phyloP scores from a whole-genome alignment of 176 grass and related monocot genomes.

The Carex parvula region DNA sequence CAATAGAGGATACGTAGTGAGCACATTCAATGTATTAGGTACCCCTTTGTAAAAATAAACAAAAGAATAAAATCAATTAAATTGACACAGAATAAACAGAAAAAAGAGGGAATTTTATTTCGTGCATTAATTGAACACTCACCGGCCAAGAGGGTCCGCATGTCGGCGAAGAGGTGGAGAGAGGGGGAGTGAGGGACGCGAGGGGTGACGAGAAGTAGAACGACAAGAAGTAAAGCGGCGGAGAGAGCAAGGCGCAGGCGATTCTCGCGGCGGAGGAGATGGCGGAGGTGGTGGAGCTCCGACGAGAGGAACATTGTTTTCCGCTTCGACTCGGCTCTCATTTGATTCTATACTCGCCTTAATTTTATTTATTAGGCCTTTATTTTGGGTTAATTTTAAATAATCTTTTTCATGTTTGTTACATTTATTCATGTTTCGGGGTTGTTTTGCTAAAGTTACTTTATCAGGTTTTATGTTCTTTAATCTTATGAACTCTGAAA shows the following conservation, averaged over 20 bases:
- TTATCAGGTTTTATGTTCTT: no score
- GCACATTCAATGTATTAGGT: constrained; percentile 91
- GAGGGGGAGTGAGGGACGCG: constrained; percentile 69
- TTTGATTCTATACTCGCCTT: constrained; percentile 34
- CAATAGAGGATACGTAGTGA: constrained; percentile 78
- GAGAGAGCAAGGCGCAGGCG: constrained; percentile 30
- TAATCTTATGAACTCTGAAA: no score
- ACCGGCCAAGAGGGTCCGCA: constrained; percentile 78
- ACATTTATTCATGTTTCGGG: not conserved
- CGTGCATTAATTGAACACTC: not conserved
- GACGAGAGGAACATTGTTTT: constrained; percentile 26
- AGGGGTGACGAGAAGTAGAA: constrained; percentile 77
- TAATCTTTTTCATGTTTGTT: not conserved
- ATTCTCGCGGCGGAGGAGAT: constrained; percentile 44
- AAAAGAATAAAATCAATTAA: not conserved
- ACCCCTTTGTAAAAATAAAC: constrained; percentile 39
- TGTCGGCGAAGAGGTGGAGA: constrained; percentile 95
- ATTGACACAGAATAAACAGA: not conserved
- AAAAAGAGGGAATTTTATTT: not conserved
- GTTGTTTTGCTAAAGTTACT: not conserved
- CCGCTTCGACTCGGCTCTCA: constrained; percentile 13
- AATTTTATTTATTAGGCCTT: not conserved
- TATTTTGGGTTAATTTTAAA: constrained; percentile 20
- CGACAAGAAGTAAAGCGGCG: constrained; percentile 22
- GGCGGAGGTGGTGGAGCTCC: constrained; percentile 32